Conservation (phyloP, 2,329 filamentous ascomycete genomes). For the Monilinia vaccinii-corymbosi region DNA sequence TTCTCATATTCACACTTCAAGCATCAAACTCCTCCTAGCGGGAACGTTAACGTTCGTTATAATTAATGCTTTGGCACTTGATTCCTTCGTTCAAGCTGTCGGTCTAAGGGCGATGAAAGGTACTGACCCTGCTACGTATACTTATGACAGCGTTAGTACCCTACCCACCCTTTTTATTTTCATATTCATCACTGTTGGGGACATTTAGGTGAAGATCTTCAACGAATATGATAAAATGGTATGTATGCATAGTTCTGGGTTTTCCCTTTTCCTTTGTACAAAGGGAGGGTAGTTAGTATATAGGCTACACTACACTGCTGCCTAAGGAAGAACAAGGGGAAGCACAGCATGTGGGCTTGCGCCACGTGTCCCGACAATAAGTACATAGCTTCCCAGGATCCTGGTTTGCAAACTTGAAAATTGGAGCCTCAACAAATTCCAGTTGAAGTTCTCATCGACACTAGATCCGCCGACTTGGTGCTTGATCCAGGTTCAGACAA, state of each 20-base stretch:
- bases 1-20: background rate
- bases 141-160: background rate
- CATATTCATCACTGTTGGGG: too few species aligned
- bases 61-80: background rate
- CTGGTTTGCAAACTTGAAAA: conserved; percentile 12
- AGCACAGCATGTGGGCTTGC: too few species aligned
- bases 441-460: conserved; percentile 12
- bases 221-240: too few species aligned
- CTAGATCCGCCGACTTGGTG: conserved; percentile 12
- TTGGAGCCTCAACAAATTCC: conserved; percentile 8
- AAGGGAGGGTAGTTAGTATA: too few species aligned
- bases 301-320: too few species aligned
- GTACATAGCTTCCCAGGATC: background rate
- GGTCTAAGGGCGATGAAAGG: background rate
- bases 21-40: too few species aligned
- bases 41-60: background rate
- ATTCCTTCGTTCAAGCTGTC: background rate
- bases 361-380: too few species aligned
- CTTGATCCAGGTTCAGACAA: conserved; percentile 13
- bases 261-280: too few species aligned
- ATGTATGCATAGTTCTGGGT: too few species aligned
- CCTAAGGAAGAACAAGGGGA: too few species aligned
- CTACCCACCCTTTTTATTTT: background rate
- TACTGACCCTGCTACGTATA: background rate
- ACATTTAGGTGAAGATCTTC: too few species aligned